Base-by-base conservation (phyloP, 192 early-diverging fungal genomes). In the Lunasporangiospora selenospora region DNA sequence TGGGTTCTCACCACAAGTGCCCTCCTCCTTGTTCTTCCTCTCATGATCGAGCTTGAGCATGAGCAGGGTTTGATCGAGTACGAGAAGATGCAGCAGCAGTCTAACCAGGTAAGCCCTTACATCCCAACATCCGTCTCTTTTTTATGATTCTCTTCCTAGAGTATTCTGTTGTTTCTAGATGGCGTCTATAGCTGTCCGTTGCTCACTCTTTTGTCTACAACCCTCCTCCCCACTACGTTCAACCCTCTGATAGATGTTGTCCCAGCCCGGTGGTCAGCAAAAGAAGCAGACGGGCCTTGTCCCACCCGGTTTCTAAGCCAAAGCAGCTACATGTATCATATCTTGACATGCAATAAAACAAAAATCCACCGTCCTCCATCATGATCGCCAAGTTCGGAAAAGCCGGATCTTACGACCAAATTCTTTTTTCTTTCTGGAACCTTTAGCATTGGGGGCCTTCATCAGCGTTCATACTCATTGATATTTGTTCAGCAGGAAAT, bases 1-100 rank as follows among this genome's bases (percentile, higher is more conserved):
- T 98, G 95, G 95, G 88, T 98, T 11, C 69, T 96, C 19, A 92
- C 93, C 26, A 98, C 94, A 19, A 87, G 85, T 38, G 93, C 91
- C 21, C 66, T 95, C 57, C 77, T 98, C 4, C 75, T 98, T 12
- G 85, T 91, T 43, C 76, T 96, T 58, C 95, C 95, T 36, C 81
- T 98, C 38, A 92, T 92, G 10, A 75, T 93, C 44, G 95, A 96
- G 71, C 77, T 93, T 21, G 94, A 95, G 77, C 87, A 89, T 61
- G 95, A 98, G 56, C 85, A 90, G 65, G 89, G 89, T 61, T 81
- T 94, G 69, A 82, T 91, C 64, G 88, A 90, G 76, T 91, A 92
- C 77, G 95, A 95, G 77, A 86, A 82, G 53, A 67, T 77, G 80
- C 79, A 79, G 57, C 82, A 84, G 58, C 82, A 84, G 53, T 73